phyloP scores from a whole-genome alignment of 2,329 filamentous ascomycete genomes.

The Diaporthe nobilis region DNA sequence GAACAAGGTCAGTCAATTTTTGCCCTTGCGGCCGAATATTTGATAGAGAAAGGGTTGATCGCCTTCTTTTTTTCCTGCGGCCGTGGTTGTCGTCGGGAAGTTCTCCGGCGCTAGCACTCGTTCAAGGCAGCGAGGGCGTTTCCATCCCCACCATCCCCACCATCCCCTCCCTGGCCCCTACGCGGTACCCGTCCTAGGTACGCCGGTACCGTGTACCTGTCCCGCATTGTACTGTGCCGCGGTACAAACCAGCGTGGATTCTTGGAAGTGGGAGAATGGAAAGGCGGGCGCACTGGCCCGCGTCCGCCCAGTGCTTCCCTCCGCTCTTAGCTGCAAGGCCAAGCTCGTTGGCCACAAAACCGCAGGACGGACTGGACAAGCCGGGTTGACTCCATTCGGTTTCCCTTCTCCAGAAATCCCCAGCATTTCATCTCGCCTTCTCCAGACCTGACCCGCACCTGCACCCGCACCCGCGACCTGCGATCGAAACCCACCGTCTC shows the following conservation, averaged over 20 bases:
- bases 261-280: conserved; percentile 24
- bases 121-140: conserved; percentile 28
- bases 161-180: not conserved
- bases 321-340: conserved; percentile 1
- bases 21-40: not conserved
- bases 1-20: not conserved
- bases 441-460: conserved; percentile 39
- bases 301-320: not conserved
- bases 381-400: conserved; percentile 25
- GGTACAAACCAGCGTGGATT: conserved; percentile 8
- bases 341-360: conserved; percentile 25
- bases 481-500: conserved; percentile 26
- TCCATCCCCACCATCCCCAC: conserved; percentile 20
- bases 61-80: not conserved
- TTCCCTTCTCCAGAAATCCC: conserved; percentile 40
- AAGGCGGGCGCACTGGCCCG: conserved; percentile 16
- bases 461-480: conserved; percentile 27
- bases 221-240: conserved; percentile 1
- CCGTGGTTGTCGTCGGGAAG: conserved; percentile 35
- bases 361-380: not conserved
- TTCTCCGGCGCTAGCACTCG: conserved; percentile 37
- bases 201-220: not conserved
- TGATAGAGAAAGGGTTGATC: not conserved
- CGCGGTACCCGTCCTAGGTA: not conserved
- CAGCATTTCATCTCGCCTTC: conserved; percentile 43